phyloP scores from a whole-genome alignment of 2,329 filamentous ascomycete species.

The Alternaria gaisen region DNA sequence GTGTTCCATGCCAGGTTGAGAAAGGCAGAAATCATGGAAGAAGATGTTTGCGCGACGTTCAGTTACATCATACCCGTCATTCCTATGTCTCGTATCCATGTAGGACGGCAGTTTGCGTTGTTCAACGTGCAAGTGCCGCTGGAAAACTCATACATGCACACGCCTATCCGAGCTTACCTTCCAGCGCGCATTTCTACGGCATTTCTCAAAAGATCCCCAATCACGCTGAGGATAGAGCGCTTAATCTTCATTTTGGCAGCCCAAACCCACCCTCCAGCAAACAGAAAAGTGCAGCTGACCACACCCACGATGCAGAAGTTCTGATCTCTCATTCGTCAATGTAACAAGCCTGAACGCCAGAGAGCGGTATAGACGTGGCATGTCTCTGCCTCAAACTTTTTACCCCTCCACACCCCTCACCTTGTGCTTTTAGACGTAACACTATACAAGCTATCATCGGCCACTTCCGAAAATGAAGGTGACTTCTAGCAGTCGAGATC shows the following conservation, averaged over 20 bases:
- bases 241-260: constrained; percentile 12
- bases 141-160: neutral
- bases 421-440: constrained; percentile 2
- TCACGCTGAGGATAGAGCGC: constrained; percentile 6
- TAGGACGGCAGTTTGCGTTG: constrained; percentile 4
- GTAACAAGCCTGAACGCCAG: neutral
- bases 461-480: constrained; percentile 13
- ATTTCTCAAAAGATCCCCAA: constrained; percentile 7
- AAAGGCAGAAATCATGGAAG: neutral
- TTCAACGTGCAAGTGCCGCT: neutral
- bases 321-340: constrained; percentile 14
- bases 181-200: neutral
- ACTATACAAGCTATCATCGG: constrained; percentile 9
- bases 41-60: neutral
- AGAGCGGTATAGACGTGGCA: constrained; percentile 23
- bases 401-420: constrained; percentile 15
- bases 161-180: neutral
- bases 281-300: constrained; percentile 23
- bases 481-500: constrained; percentile 1
- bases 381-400: constrained; percentile 11
- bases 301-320: constrained; percentile 14
- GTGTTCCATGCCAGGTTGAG: neutral
- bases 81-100: neutral
- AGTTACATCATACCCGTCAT: neutral
- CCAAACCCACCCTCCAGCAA: constrained; percentile 19